Evolutionary conservation across 2,329 filamentous ascomycete species (phyloP), one percentile per base, ranked within the genome.

Genomic region (Ophiostoma himal-ulmi): DNA sequence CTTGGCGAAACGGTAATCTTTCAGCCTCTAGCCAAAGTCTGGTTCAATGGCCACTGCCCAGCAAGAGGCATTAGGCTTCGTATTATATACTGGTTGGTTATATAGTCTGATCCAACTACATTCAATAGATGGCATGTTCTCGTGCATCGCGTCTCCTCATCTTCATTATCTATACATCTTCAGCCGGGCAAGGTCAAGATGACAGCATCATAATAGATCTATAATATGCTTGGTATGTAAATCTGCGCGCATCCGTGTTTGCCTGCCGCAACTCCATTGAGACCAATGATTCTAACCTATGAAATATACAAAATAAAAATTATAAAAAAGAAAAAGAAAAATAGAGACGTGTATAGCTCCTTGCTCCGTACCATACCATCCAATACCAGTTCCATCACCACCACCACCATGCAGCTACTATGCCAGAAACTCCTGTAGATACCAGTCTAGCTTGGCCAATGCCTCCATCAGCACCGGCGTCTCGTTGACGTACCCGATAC

Each of bases 401-500:
- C 44, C 8, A 11, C n/a, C 7, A 3, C 48, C 66, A 72, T 22
- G 67, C 65, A 34, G 13, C n/a, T 10, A 3, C 48, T 68, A 72
- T 22, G 67, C 68, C 68, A 82, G 69, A 69, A 78, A 66, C 62
- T 79, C 73, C 36, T 75, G 74, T 8, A 86, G 71, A 75, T 84
- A 85, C 1, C 60, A 70, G 6, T 78, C 78, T 54, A 86, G 75
- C 74, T 76, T 79, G 74, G 86, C 83, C 75, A 96, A 76, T 0
- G 86, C 92, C 73, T 88, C 84, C 75, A 86, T 82, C 69, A 96
- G 76, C n/a, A 91, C 83, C 17, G 88, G 83, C 0, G 90, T 93
- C 74, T 89, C 84, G 75, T 87, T 89, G 0, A 89, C 91, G 79
- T 90, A 95, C 0, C 92, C 92, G 73, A 96, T 84, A 71, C 93